Base-by-base conservation (phyloP, 2,329 filamentous ascomycete genomes). In the Alternaria brassicicola region DNA sequence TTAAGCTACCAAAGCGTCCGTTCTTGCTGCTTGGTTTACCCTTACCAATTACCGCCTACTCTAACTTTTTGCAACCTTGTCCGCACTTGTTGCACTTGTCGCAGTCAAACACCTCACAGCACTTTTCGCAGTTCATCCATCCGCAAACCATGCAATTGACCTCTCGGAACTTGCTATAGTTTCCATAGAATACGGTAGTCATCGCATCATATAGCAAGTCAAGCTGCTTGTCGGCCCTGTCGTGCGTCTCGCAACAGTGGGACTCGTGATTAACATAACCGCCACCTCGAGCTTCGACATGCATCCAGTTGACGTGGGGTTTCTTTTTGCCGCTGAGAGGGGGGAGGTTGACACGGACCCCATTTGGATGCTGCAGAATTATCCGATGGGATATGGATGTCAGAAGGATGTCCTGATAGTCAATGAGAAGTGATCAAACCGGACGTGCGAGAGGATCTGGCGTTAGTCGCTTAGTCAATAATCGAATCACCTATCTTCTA, bases 401-500 rank as follows among this genome's bases (percentile, higher is more conserved):
- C 12, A 25, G 31, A 21, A 38, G 21, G n/a, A 17, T 28, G 30
- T 2, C 3, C 5, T 31, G 19, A 21, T 36, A 26, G 17, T 19
- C 30, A 52, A 28, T 35, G 13, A 19, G 19, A 30, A 36, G 23
- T 38, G 25, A 43, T 31, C 3, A 33, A n/a, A 30, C 23, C 28
- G n/a, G 19, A 46, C 43, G 23, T 39, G 45, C 10, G 12, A 35
- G 33, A 25, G 25, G 13, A 19, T 38, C 33, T 33, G 38, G 43
- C 31, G 25, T 47, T 54, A 38, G 39, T 50, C 21, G 46, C 28
- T 19, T 17, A 33, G 51, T 35, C 46, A 10, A 49, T 30, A 47
- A 55, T 38, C n/a, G 19, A 46, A 41, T 59, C 55, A 59, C 56
- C 52, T 59, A 59, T 55, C 52, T 13, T 35, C 17, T 50, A 28